These are phyloP conservation scores for Microbotryomycetes sp. DNA, from an alignment of 1,284 basidiomycete genomes.

Conservation along the genomic window DNA sequence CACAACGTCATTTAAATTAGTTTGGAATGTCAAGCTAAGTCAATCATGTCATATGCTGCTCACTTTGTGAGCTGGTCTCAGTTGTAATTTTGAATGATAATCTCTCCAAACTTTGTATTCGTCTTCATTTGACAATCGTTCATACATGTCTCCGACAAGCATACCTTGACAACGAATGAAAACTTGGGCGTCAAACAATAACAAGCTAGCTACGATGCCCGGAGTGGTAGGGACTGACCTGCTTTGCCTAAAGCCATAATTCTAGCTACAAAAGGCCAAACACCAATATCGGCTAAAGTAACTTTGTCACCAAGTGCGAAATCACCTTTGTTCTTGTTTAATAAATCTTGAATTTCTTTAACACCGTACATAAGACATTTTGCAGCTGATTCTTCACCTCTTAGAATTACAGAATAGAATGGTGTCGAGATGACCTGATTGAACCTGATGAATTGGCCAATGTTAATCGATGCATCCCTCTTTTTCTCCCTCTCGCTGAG, in stretches of 20 bases:
- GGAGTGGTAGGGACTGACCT: not conserved
- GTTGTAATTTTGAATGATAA: conserved; percentile 5
- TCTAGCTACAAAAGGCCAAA: conserved; percentile 28
- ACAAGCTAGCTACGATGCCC: no score
- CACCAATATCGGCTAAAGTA: conserved; percentile 25
- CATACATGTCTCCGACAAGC: not conserved
- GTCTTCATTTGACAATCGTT: not conserved
- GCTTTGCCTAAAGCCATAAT: conserved; percentile 11
- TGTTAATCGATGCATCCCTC: no score
- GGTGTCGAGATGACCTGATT: conserved; percentile 13
- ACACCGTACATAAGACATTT: conserved; percentile 13
- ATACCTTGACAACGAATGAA: no score
- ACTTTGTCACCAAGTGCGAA: conserved; percentile 28
- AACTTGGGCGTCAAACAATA: no score
- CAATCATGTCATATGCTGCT: no score
- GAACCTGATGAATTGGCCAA: not conserved
- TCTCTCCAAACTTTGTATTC: not conserved
- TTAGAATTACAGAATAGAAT: not conserved
- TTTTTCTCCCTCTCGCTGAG: no score
- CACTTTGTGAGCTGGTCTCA: conserved; percentile 4
- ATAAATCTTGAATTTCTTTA: conserved; percentile 21
- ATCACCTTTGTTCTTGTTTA: conserved; percentile 13
- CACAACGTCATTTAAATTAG: no score
- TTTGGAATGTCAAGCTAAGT: no score
- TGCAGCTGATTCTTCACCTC: not conserved